Evolutionary conservation across 179 eudicot genomes (phyloP).

Genomic region (Beta corolliflora): DNA sequence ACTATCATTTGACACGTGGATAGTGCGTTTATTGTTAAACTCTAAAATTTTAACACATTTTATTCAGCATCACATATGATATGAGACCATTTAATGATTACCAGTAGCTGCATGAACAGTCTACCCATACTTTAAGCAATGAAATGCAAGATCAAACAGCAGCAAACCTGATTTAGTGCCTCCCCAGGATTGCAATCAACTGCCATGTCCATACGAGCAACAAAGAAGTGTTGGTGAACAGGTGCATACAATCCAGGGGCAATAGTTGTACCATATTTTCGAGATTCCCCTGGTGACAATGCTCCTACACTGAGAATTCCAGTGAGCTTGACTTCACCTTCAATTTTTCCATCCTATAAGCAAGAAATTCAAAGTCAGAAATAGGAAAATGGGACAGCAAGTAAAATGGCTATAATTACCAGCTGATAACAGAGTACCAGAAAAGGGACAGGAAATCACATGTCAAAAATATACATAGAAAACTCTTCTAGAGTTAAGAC

Average conservation of each 20-base stretch:
- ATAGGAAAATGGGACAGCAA: neutral
- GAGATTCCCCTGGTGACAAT: constrained; percentile 73
- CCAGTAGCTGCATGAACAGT: neutral
- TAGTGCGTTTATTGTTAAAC: too few species aligned
- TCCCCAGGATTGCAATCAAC: constrained; percentile 95
- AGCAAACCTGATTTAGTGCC: constrained; percentile 75
- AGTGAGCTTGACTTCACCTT: constrained; percentile 95
- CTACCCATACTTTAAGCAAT: neutral
- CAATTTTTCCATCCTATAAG: constrained; percentile 87
- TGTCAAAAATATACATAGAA: neutral
- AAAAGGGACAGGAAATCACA: neutral
- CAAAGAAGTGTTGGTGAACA: constrained; percentile 96
- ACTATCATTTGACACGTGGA: too few species aligned
- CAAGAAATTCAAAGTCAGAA: neutral
- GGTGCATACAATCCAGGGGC: constrained; percentile 98
- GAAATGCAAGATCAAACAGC: neutral
- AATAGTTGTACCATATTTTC: constrained; percentile 90
- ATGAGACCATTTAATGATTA: neutral
- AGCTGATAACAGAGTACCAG: neutral
- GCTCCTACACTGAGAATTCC: constrained; percentile 97
- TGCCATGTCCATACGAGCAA: constrained; percentile 98
- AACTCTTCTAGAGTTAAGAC: neutral
- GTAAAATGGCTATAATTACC: too few species aligned
- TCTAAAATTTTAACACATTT: neutral
- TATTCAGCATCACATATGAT: neutral